Evolutionary conservation across 805 yeast genomes (phyloP).

Genomic region (Lipomyces anomalus): DNA sequence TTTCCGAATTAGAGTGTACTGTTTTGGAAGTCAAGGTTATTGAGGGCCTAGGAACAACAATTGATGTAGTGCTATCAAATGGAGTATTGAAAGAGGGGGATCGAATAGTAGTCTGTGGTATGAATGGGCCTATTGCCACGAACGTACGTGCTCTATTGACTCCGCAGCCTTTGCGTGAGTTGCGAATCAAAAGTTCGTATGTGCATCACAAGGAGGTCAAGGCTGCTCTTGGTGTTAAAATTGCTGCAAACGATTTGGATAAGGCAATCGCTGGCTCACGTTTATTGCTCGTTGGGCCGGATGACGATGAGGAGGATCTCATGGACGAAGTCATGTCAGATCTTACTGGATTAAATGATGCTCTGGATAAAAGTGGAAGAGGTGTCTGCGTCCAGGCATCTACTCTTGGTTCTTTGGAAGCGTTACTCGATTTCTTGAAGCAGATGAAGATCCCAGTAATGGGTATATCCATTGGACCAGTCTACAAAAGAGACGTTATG

Average conservation of each 20-base stretch:
- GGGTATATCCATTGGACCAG: slow-evolving; percentile 98
- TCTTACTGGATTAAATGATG: slow-evolving; percentile 85
- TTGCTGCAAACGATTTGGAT: slow-evolving; percentile 95
- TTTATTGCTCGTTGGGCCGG: slow-evolving; percentile 88
- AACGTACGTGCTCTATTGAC: slow-evolving; percentile 92
- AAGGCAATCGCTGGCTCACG: slow-evolving; percentile 99
- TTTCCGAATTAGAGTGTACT: slow-evolving; percentile 91
- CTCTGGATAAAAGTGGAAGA: slow-evolving; percentile 89
- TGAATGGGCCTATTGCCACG: slow-evolving; percentile 97
- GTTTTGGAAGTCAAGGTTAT: slow-evolving; percentile 94
- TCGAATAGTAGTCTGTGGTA: slow-evolving; percentile 90
- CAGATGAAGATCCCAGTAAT: slow-evolving; percentile 99
- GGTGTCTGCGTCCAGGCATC: slow-evolving; percentile 99
- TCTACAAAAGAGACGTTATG: slow-evolving; percentile 96
- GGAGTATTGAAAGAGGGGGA: slow-evolving; percentile 96
- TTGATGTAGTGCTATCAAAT: slow-evolving; percentile 95
- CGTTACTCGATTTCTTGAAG: slow-evolving; percentile 90
- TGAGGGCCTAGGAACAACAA: slow-evolving; percentile 98
- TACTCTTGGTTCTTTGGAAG: slow-evolving; percentile 96
- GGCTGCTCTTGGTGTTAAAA: slow-evolving; percentile 98
- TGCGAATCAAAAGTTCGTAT: slow-evolving; percentile 94
- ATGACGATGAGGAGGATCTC: slow-evolving; percentile 94
- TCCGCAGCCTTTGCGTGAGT: slow-evolving; percentile 94
- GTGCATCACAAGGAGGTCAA: slow-evolving; percentile 95
- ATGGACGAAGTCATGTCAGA: slow-evolving; percentile 99